Evolutionary conservation across 345 rosid genomes (phyloP).

Genomic region (Pistacia vera): DNA sequence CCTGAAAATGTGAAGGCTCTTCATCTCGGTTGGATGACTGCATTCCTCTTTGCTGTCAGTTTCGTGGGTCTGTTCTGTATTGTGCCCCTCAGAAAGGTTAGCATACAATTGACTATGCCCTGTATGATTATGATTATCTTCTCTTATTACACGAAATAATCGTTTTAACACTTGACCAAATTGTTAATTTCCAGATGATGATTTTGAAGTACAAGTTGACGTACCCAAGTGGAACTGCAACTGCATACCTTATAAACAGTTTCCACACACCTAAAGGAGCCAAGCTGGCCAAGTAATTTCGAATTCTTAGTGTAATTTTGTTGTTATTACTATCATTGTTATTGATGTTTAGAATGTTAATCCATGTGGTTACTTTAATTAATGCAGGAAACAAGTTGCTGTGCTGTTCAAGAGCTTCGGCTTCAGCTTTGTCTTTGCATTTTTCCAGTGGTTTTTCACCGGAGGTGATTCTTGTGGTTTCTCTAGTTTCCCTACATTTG

Average conservation of each 20-base stretch:
- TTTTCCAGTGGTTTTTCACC: conserved; percentile 71
- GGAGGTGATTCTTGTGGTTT: conserved; percentile 78
- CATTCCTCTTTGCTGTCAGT: conserved; percentile 78
- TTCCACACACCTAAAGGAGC: conserved; percentile 97
- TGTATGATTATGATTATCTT: background rate
- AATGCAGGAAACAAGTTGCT: conserved; percentile 55
- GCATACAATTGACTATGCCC: background rate
- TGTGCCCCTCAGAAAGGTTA: conserved; percentile 76
- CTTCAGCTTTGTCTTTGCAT: conserved; percentile 54
- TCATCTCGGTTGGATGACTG: conserved; percentile 74
- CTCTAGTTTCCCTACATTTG: conserved; percentile 73
- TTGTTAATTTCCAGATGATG: conserved; percentile 54
- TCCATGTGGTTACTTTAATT: background rate
- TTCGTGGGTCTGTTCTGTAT: conserved; percentile 89
- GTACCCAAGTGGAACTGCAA: conserved; percentile 93
- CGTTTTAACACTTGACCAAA: background rate
- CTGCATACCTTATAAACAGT: conserved; percentile 88
- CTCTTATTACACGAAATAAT: background rate
- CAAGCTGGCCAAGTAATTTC: conserved; percentile 66
- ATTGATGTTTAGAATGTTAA: background rate
- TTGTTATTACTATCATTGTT: background rate
- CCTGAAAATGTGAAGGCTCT: conserved; percentile 58
- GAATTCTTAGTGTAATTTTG: background rate
- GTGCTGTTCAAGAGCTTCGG: conserved; percentile 48
- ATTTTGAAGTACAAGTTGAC: conserved; percentile 77